These are phyloP conservation scores for Penicillium atrosanguineum DNA, from an alignment of 495 filamentous ascomycete species.

Conservation along the genomic window DNA sequence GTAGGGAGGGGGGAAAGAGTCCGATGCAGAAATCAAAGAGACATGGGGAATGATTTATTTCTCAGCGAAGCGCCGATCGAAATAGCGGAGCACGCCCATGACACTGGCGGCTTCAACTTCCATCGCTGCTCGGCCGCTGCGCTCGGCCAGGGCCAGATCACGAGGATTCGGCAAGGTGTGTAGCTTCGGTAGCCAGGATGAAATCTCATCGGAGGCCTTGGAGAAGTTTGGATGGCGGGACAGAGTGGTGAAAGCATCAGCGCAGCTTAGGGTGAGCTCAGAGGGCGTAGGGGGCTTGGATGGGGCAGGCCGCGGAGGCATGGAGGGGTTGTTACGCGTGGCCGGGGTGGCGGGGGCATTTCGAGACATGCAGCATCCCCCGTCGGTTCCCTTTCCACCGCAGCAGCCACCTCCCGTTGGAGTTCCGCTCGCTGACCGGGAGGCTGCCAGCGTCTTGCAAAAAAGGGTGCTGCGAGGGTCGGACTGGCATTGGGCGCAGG, in stretches of 20 bases:
- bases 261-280: constrained; percentile 56
- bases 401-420: constrained; percentile 49
- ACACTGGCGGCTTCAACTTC: constrained; percentile 86
- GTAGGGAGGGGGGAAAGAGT: constrained; percentile 12
- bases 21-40: constrained; percentile 22
- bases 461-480: constrained; percentile 81
- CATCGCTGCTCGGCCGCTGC: constrained; percentile 53
- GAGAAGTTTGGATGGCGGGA: constrained; percentile 78
- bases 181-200: constrained; percentile 71
- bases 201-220: constrained; percentile 70
- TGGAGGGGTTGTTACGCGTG: constrained; percentile 26
- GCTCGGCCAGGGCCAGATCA: constrained; percentile 32
- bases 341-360: constrained; percentile 28
- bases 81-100: constrained; percentile 78
- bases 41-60: constrained; percentile 28
- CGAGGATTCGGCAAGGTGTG: constrained; percentile 53
- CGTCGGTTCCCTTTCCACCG: constrained; percentile 47
- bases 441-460: constrained; percentile 78
- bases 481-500: constrained; percentile 73
- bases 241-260: constrained; percentile 79
- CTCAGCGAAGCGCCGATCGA: constrained; percentile 71
- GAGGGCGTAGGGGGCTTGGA: constrained; percentile 29
- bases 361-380: constrained; percentile 51
- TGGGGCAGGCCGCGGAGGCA: constrained; percentile 25
- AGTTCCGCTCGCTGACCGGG: constrained; percentile 47